Evolutionary conservation across 495 filamentous ascomycete genomes (phyloP).

Genomic region (Aspergillus wentii): DNA sequence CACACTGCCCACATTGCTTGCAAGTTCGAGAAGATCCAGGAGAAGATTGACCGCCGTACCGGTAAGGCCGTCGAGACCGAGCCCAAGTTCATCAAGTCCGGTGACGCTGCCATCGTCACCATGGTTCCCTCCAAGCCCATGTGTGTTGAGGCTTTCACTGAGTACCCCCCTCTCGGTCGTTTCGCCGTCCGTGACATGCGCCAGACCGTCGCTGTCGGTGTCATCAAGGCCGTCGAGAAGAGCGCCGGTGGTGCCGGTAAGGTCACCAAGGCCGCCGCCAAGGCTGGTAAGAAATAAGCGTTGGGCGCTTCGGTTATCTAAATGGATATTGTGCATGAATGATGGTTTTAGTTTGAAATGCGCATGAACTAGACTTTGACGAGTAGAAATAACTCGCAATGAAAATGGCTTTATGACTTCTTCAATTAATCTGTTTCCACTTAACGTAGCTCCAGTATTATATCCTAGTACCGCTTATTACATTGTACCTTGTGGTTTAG

Average conservation of each 20-base stretch:
- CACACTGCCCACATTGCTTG: slow-evolving; percentile 99
- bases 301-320: slow-evolving; percentile 13
- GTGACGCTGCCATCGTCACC: slow-evolving; percentile 99
- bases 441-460: no score
- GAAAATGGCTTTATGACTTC: neutral
- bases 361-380: neutral
- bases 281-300: slow-evolving; percentile 65
- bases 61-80: slow-evolving; percentile 88
- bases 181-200: slow-evolving; percentile 93
- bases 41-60: slow-evolving; percentile 99
- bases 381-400: neutral
- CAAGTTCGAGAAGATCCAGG: slow-evolving; percentile 97
- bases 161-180: slow-evolving; percentile 97
- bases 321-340: neutral
- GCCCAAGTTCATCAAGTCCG: slow-evolving; percentile 99
- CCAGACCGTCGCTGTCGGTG: slow-evolving; percentile 96
- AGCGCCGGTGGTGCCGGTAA: slow-evolving; percentile 59
- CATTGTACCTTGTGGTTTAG: no score
- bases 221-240: slow-evolving; percentile 87
- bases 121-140: slow-evolving; percentile 99
- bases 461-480: no score
- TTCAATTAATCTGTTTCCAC: no score
- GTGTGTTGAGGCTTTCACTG: slow-evolving; percentile 99
- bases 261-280: slow-evolving; percentile 71
- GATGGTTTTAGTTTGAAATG: neutral